Percentiles rank a stretch among this genome's conserved stretches.
phyloP scores from a whole-genome alignment of 495 filamentous ascomycete species.

The Podospora appendiculata region DNA sequence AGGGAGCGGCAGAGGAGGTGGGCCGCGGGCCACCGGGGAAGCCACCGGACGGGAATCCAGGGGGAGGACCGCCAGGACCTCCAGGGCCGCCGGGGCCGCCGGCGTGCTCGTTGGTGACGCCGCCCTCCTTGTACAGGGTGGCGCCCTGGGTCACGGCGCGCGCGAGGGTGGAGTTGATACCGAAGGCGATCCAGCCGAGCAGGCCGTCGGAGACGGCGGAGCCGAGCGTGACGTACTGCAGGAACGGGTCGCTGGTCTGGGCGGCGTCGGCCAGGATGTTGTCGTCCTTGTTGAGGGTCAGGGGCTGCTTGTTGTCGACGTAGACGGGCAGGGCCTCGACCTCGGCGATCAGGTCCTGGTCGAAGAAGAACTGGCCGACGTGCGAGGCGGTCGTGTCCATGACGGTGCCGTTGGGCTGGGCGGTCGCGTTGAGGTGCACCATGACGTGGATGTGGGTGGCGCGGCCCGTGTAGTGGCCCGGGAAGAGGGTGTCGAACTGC shows the following conservation, averaged over 20 bases:
- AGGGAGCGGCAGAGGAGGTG: no score
- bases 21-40: no score
- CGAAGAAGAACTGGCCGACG: constrained; percentile 54
- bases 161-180: constrained; percentile 26
- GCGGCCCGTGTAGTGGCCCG: constrained; percentile 44
- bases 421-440: constrained; percentile 28
- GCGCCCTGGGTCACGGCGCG: no score
- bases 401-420: constrained; percentile 43
- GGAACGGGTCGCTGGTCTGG: constrained; percentile 44
- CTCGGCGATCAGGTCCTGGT: constrained; percentile 41
- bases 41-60: no score
- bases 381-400: constrained; percentile 36
- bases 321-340: constrained; percentile 49
- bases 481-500: constrained; percentile 44
- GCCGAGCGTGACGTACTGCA: constrained; percentile 48
- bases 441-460: constrained; percentile 26
- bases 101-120: no score
- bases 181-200: constrained; percentile 44
- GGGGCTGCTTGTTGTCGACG: constrained; percentile 41
- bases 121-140: no score
- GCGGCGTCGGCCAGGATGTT: constrained; percentile 37
- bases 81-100: no score
- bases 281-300: constrained; percentile 42
- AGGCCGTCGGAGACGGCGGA: constrained; percentile 41
- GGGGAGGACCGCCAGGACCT: no score